Evolutionary conservation across 2,329 filamentous ascomycete genomes (phyloP).

Genomic region (Scedosporium minutisporum): DNA sequence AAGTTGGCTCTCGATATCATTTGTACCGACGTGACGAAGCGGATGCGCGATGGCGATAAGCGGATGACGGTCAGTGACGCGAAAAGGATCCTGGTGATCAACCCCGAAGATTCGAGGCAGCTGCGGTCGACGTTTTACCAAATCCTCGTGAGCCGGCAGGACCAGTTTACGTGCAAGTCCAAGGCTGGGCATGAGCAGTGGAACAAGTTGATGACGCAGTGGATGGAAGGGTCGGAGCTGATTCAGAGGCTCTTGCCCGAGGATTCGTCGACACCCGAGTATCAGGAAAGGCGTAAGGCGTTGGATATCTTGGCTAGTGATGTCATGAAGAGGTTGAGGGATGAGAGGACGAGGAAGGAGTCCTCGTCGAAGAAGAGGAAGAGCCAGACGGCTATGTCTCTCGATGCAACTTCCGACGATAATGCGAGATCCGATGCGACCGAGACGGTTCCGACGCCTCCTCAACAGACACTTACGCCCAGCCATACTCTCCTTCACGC

Average conservation of each 20-base stretch:
- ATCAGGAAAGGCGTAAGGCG: conserved; percentile 49
- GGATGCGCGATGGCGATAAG: conserved; percentile 55
- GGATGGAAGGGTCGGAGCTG: conserved; percentile 50
- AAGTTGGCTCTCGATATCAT: conserved; percentile 67
- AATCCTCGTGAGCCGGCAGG: conserved; percentile 43
- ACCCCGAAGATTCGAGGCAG: conserved; percentile 40
- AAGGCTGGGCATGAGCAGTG: conserved; percentile 63
- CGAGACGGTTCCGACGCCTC: neutral
- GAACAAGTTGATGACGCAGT: conserved; percentile 57
- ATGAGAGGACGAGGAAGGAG: conserved; percentile 52
- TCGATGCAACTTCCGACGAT: neutral
- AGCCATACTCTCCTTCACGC: neutral
- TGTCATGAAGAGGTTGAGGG: conserved; percentile 66
- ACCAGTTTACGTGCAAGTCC: conserved; percentile 63
- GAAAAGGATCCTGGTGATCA: conserved; percentile 47
- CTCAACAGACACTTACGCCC: neutral
- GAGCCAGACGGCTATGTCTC: neutral
- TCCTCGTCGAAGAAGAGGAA: conserved; percentile 17
- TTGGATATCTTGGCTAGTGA: conserved; percentile 65
- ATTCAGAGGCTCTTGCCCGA: conserved; percentile 44
- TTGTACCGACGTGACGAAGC: conserved; percentile 73
- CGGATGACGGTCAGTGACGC: conserved; percentile 66
- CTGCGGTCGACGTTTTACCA: conserved; percentile 57
- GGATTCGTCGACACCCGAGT: conserved; percentile 40
- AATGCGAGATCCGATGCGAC: neutral